These are phyloP conservation scores for Pseudocohnilembus persalinus DNA, from an alignment of 169 alveolate genomes.

Conservation along the genomic window DNA sequence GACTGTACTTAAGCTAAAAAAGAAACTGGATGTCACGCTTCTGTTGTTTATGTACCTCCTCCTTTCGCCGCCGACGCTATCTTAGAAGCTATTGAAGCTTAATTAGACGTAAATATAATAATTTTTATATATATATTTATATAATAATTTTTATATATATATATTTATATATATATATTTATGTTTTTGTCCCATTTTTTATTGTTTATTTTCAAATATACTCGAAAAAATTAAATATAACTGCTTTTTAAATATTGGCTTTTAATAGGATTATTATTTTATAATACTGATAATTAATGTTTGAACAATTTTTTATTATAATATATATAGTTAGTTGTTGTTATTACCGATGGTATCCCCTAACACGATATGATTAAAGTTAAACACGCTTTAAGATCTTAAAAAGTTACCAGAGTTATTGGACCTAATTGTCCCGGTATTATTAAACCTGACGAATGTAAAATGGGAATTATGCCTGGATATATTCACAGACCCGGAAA, in stretches of 20 bases:
- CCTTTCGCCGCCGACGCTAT: constrained; percentile 95
- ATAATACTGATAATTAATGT: too few relatives aligned
- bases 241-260: too few relatives aligned
- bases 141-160: too few relatives aligned
- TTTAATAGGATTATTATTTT: too few relatives aligned
- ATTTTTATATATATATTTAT: too few relatives aligned
- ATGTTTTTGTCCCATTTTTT: too few relatives aligned
- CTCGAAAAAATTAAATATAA: too few relatives aligned
- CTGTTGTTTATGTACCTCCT: constrained; percentile 96
- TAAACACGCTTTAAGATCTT: constrained; percentile 65
- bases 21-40: constrained; percentile 92
- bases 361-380: constrained; percentile 97
- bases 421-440: constrained; percentile 99
- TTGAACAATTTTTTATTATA: not conserved
- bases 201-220: too few relatives aligned
- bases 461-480: constrained; percentile 99
- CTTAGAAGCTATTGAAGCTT: constrained; percentile 95
- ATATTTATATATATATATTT: too few relatives aligned
- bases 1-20: constrained; percentile 72
- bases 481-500: constrained; percentile 92
- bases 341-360: constrained; percentile 99
- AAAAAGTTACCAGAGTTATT: constrained; percentile 54
- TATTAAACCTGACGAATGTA: constrained; percentile 98
- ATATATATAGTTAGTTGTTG: constrained; percentile 89
- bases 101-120: constrained; percentile 38